phyloP scores from a whole-genome alignment of 169 alveolate genomes.

The Amoebophrya sp. region DNA sequence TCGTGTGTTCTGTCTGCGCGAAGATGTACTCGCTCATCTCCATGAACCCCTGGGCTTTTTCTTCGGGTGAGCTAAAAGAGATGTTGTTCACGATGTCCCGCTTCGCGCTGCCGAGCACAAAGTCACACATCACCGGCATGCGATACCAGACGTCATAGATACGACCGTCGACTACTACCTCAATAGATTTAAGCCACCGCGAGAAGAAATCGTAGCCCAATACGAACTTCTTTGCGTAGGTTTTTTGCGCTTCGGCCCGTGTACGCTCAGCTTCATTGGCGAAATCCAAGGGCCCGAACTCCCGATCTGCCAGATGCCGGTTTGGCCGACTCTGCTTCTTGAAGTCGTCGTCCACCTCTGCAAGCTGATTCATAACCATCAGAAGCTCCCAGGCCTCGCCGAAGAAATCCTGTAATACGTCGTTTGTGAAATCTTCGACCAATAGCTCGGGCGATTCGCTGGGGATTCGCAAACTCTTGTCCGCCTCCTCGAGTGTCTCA shows the following conservation, averaged over 20 bases:
- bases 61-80: neutral
- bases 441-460: neutral
- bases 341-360: neutral
- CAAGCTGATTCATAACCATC: neutral
- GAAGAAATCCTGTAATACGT: neutral
- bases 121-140: neutral
- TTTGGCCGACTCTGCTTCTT: neutral
- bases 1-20: neutral
- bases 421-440: neutral
- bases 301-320: neutral
- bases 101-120: neutral
- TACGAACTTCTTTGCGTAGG: neutral
- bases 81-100: neutral
- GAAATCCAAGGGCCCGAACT: neutral
- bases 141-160: neutral
- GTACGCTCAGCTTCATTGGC: neutral
- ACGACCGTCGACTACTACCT: neutral
- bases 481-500: neutral
- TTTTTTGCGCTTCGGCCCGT: no score
- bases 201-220: neutral
- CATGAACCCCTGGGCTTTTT: neutral
- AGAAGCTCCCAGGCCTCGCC: slow-evolving; percentile 24
- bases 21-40: neutral
- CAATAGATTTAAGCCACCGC: neutral
- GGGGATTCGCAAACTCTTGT: neutral